Percentiles rank a stretch among this genome's conserved stretches.
These are phyloP conservation scores for Fusarium fracticaudum DNA, from an alignment of 2,329 filamentous ascomycete species.

Conservation along the genomic window DNA sequence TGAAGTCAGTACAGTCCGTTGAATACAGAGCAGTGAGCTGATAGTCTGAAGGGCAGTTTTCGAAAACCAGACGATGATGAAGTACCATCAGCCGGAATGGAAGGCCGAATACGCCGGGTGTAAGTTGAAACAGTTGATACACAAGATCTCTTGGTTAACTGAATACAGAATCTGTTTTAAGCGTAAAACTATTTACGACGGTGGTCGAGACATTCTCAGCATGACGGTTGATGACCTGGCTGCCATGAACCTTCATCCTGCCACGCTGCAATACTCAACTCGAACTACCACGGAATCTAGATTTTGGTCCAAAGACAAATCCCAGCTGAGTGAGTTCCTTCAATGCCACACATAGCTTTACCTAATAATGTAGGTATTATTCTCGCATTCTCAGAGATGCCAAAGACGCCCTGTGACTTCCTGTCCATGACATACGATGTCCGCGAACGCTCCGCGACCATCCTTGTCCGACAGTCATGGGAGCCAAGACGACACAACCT, in stretches of 20 bases:
- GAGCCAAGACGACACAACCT: slow-evolving; percentile 53
- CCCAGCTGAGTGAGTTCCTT: slow-evolving; percentile 45
- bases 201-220: slow-evolving; percentile 49
- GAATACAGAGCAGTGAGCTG: neutral
- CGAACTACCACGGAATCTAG: slow-evolving; percentile 52
- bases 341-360: no score
- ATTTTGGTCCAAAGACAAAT: slow-evolving; percentile 52
- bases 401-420: slow-evolving; percentile 58
- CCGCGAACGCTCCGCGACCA: slow-evolving; percentile 50
- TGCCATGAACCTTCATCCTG: slow-evolving; percentile 51
- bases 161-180: slow-evolving; percentile 49
- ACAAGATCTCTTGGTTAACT: neutral
- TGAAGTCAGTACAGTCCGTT: slow-evolving; percentile 31
- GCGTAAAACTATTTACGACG: slow-evolving; percentile 44
- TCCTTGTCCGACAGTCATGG: slow-evolving; percentile 56
- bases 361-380: slow-evolving; percentile 49
- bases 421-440: slow-evolving; percentile 58
- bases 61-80: slow-evolving; percentile 34
- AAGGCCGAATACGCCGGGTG: slow-evolving; percentile 51
- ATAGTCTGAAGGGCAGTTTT: slow-evolving; percentile 38
- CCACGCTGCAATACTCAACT: slow-evolving; percentile 52
- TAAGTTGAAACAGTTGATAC: slow-evolving; percentile 28
- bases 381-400: slow-evolving; percentile 56
- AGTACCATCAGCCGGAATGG: slow-evolving; percentile 38
- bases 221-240: slow-evolving; percentile 49